phyloP scores from a whole-genome alignment of 495 filamentous ascomycete species.

The Sporormia fimetaria region DNA sequence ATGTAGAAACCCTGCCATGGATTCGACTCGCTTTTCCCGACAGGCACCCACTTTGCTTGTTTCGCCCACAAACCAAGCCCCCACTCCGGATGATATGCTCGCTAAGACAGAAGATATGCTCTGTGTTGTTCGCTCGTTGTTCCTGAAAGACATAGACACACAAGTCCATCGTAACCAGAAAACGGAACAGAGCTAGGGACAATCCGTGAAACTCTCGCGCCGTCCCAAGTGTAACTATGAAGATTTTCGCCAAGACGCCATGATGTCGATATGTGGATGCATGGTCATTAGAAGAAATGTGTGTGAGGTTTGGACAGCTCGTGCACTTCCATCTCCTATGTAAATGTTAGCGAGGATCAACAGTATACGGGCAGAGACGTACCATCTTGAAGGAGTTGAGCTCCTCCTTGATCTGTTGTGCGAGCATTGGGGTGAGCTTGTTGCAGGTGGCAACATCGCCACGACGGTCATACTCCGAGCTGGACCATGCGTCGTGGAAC shows the following conservation, averaged over 20 bases:
- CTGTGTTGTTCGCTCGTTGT: conserved; percentile 11
- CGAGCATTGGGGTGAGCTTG: conserved; percentile 87
- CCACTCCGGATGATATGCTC: conserved; percentile 23
- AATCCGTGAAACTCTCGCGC: conserved; percentile 23
- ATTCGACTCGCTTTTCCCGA: conserved; percentile 8
- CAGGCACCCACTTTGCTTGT: conserved; percentile 9
- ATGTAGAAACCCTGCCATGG: conserved; percentile 3
- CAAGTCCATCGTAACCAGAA: conserved; percentile 25
- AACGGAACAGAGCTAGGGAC: conserved; percentile 18
- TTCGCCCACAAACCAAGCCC: conserved; percentile 11
- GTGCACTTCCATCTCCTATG: conserved; percentile 98
- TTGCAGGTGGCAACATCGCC: conserved; percentile 98
- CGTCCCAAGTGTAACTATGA: conserved; percentile 13
- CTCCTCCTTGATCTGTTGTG: conserved; percentile 99
- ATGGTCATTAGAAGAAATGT: conserved; percentile 75
- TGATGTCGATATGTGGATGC: conserved; percentile 19
- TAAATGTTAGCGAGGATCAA: conserved; percentile 12
- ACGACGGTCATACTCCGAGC: conserved; percentile 87
- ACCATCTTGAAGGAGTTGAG: conserved; percentile 99
- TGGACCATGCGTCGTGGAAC: conserved; percentile 93
- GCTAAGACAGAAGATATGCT: conserved; percentile 22
- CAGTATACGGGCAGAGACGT: conserved; percentile 20
- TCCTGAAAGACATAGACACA: conserved; percentile 19
- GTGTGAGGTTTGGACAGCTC: conserved; percentile 98
- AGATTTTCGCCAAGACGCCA: conserved; percentile 26